Evolutionary conservation across 768 basidiomycete genomes (phyloP), one percentile per base, ranked within the genome.

Genomic region (Daedaleopsis sinensis): DNA sequence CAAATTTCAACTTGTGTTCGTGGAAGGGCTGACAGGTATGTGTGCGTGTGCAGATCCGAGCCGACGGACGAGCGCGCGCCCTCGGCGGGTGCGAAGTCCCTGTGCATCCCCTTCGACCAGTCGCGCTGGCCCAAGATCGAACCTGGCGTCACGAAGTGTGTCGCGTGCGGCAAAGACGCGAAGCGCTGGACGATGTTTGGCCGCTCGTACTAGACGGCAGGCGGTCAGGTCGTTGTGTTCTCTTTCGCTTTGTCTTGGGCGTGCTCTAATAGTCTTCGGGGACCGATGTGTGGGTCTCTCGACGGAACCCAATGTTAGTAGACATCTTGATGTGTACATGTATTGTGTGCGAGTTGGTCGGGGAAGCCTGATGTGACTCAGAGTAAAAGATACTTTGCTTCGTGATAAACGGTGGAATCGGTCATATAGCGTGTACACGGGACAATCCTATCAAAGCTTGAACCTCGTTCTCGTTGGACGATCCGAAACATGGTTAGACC

Each of bases 151-250:
- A 96, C 92, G 35, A 94, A 90, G 71, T 99, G 97, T 75, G 84
- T 92, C 56, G 92, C 85, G 13, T 99, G 97, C 73, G 91, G 89
- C 35, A 80, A 83, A 63, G 87, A 91, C 69, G 92, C 95, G 58
- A 98, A 97, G 79, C 84, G 91, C 68, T 98, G 95, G 95, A 96
- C 96, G 66, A 80, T 99, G 84, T 99, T 98, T 76, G 97, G 97
- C 42, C 82, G 93, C 67, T 91, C 89, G 21, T 94, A 93, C 71
- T 94, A 83, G 73, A 68, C 12, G 47, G 52, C 27, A 7, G 27
- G 27, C 27, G 27, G 27, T 32, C 27, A 32, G 27, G 27, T 32
- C 27, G 27, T 32, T 7, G 27, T 32, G 27, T 32, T 32, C 27
- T 32, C 27, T 32, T 32, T 3, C 27, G 27, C 27, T 32, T 32